These are phyloP conservation scores for Lentinula sp. DNA, from an alignment of 768 basidiomycete genomes.

Conservation along the genomic window DNA sequence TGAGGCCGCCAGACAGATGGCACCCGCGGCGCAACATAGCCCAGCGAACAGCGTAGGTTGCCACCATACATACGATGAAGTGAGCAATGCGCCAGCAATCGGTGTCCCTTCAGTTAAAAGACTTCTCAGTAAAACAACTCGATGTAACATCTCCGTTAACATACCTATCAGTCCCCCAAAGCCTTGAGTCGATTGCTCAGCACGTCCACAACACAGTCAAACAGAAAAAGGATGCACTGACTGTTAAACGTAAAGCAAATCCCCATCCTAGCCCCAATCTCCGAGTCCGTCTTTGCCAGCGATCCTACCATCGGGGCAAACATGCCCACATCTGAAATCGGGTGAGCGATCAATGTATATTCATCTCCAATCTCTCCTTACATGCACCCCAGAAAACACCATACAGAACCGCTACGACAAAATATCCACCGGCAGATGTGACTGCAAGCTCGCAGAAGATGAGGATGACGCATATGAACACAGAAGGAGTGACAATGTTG, in stretches of 20 bases:
- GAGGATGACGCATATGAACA: conserved; percentile 25
- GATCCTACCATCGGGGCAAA: conserved; percentile 5
- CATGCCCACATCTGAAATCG: not conserved
- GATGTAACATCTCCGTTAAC: not conserved
- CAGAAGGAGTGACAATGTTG: conserved; percentile 32
- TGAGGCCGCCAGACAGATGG: not conserved
- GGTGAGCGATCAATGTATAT: not conserved
- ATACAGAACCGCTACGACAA: conserved; percentile 34
- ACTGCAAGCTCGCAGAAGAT: conserved; percentile 37
- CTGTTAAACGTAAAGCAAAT: conserved; percentile 1
- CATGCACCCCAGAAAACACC: conserved; percentile 42
- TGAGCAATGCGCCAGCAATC: conserved; percentile 6
- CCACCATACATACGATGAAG: not conserved
- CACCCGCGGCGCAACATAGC: not conserved
- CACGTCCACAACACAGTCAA: not conserved
- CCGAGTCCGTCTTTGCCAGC: conserved; percentile 1
- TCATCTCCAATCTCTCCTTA: not conserved
- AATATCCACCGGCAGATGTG: conserved; percentile 19
- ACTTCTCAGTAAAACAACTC: not conserved
- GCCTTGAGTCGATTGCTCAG: not conserved
- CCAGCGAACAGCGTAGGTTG: conserved; percentile 3
- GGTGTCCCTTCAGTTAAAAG: not conserved
- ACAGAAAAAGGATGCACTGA: not conserved
- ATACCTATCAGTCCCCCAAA: conserved; percentile 4
- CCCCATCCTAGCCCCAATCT: conserved; percentile 6